These are phyloP conservation scores for Terana coerulea DNA, from an alignment of 768 basidiomycete species.

Conservation along the genomic window DNA sequence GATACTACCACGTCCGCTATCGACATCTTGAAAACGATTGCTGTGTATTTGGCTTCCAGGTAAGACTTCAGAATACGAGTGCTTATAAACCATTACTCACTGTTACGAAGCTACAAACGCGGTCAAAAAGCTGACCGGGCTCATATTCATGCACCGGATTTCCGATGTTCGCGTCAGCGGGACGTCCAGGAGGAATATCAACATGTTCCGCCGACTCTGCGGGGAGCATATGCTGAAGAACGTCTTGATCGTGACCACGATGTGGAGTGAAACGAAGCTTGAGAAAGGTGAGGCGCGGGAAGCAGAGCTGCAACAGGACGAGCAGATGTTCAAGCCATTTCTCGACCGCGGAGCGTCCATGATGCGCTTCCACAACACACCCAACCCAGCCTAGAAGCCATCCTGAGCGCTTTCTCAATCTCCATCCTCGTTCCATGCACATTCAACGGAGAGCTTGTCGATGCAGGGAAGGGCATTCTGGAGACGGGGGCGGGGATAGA, in stretches of 20 bases:
- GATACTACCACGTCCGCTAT: slow-evolving; percentile 37
- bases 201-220: slow-evolving; percentile 49
- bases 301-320: slow-evolving; percentile 35
- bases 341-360: slow-evolving; percentile 44
- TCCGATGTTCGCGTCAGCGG: slow-evolving; percentile 16
- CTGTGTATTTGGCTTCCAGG: slow-evolving; percentile 9
- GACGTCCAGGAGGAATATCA: slow-evolving; percentile 35
- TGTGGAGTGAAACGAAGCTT: slow-evolving; percentile 44
- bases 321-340: slow-evolving; percentile 46
- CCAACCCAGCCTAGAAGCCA: too few species aligned
- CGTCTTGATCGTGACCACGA: slow-evolving; percentile 51
- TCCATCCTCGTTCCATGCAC: too few species aligned
- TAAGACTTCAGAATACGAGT: too few species aligned
- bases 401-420: too few species aligned
- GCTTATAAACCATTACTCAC: too few species aligned
- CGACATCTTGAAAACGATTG: slow-evolving; percentile 17
- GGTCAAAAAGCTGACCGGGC: slow-evolving; percentile 15
- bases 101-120: slow-evolving; percentile 16
- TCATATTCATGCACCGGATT: slow-evolving; percentile 21
- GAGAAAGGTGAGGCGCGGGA: slow-evolving; percentile 40
- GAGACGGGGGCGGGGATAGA: too few species aligned
- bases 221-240: slow-evolving; percentile 44
- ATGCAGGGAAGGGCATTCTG: too few species aligned
- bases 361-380: too few species aligned
- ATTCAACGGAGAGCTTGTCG: too few species aligned